A percentile compares a stretch with the other conserved stretches of the same genome.
Conservation (phyloP, 73 alveolate species). For the Effrenium voratum region DNA sequence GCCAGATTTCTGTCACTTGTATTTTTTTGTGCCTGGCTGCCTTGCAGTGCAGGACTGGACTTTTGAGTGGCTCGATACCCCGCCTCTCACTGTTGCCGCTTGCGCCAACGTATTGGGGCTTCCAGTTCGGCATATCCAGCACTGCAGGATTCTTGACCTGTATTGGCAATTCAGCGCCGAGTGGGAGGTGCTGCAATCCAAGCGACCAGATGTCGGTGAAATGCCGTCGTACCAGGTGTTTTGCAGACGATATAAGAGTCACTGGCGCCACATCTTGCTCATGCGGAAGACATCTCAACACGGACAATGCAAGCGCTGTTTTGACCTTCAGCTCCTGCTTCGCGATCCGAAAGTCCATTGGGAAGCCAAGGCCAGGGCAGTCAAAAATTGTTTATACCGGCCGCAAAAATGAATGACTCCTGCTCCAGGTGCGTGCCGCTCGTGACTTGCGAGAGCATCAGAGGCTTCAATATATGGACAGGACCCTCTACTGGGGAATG, state of each 20-base stretch:
- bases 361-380: too few species aligned
- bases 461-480: background rate
- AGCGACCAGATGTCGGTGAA: background rate
- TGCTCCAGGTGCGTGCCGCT: too few species aligned
- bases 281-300: background rate
- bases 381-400: too few species aligned
- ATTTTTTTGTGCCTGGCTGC: too few species aligned
- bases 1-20: too few species aligned
- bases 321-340: background rate
- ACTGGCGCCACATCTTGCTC: background rate
- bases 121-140: background rate
- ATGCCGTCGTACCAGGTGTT: background rate
- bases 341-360: background rate
- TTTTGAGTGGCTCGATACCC: too few species aligned
- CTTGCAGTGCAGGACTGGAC: too few species aligned
- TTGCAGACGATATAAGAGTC: background rate
- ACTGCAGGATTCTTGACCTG: background rate
- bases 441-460: constrained; percentile 1
- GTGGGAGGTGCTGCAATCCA: background rate
- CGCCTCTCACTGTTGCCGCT: too few species aligned
- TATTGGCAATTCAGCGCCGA: background rate
- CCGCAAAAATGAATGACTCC: too few species aligned
- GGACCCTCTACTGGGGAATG: background rate
- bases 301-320: background rate
- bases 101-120: too few species aligned